These are phyloP conservation scores for Bipolaris victoriae DNA, from an alignment of 2,329 filamentous ascomycete genomes.

Conservation along the genomic window DNA sequence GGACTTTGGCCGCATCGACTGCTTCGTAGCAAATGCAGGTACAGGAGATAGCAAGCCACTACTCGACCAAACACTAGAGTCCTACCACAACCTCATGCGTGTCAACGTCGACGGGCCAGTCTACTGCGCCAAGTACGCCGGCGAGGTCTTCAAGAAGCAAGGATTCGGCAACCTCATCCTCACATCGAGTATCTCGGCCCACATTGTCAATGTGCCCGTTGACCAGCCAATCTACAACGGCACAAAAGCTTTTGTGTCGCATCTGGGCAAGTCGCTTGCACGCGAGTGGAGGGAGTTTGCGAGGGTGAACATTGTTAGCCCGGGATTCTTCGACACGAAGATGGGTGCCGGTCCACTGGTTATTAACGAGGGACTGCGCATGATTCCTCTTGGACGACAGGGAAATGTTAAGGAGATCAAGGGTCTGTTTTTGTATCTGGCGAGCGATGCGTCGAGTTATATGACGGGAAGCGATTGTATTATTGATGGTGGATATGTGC, in stretches of 20 bases:
- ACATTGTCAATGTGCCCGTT: conserved; percentile 80
- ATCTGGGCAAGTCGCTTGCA: conserved; percentile 65
- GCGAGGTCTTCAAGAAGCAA: conserved; percentile 51
- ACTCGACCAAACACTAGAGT: conserved; percentile 63
- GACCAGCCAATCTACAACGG: conserved; percentile 58
- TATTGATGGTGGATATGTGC: conserved; percentile 75
- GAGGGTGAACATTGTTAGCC: conserved; percentile 68
- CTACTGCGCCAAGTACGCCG: conserved; percentile 52
- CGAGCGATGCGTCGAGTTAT: conserved; percentile 79
- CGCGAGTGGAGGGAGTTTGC: conserved; percentile 73
- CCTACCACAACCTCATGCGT: conserved; percentile 68
- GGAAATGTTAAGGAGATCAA: conserved; percentile 77
- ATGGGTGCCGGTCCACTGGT: conserved; percentile 65
- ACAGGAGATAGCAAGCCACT: conserved; percentile 63
- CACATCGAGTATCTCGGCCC: conserved; percentile 72
- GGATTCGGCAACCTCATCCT: conserved; percentile 66
- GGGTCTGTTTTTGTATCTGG: conserved; percentile 79
- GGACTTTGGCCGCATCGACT: conserved; percentile 72
- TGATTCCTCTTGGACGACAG: conserved; percentile 78
- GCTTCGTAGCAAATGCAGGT: conserved; percentile 71
- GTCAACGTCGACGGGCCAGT: conserved; percentile 72
- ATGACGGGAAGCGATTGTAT: conserved; percentile 76
- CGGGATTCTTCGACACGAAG: conserved; percentile 70
- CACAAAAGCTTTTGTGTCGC: conserved; percentile 68
- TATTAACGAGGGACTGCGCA: conserved; percentile 71